Conservation (phyloP, 306 rosid genomes). For the Acmispon strigosus region DNA sequence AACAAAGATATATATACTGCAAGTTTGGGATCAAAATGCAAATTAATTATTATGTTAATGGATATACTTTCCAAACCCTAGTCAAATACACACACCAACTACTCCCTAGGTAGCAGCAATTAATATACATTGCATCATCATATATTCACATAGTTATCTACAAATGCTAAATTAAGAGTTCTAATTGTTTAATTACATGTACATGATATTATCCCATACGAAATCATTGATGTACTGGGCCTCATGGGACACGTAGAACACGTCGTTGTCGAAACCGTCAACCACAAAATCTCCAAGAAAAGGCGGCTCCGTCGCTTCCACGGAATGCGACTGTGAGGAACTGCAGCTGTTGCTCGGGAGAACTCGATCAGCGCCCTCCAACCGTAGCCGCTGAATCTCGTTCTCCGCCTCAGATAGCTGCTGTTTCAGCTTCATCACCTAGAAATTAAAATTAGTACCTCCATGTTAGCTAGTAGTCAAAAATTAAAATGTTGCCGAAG, state of each 20-base stretch:
- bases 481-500: background rate
- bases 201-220: slow-evolving; percentile 56
- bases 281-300: slow-evolving; percentile 56
- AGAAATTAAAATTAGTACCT: background rate
- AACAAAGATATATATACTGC: background rate
- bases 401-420: slow-evolving; percentile 52
- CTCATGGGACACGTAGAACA: slow-evolving; percentile 32
- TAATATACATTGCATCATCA: slow-evolving; percentile 26
- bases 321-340: slow-evolving; percentile 37
- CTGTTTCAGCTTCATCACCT: slow-evolving; percentile 63
- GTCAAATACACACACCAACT: slow-evolving; percentile 34
- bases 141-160: slow-evolving; percentile 48
- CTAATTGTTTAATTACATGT: slow-evolving; percentile 19
- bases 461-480: background rate
- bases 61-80: slow-evolving; percentile 29
- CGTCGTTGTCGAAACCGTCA: slow-evolving; percentile 44
- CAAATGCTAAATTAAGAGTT: slow-evolving; percentile 23
- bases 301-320: slow-evolving; percentile 47
- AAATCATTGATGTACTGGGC: slow-evolving; percentile 37
- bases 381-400: slow-evolving; percentile 44
- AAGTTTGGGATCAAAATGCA: background rate
- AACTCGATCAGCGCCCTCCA: slow-evolving; percentile 29
- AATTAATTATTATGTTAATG: slow-evolving; percentile 24
- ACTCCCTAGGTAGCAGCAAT: slow-evolving; percentile 6
- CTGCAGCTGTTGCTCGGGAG: slow-evolving; percentile 53